phyloP scores from a whole-genome alignment of 2,329 filamentous ascomycete species.

The Colletotrichum sp. region DNA sequence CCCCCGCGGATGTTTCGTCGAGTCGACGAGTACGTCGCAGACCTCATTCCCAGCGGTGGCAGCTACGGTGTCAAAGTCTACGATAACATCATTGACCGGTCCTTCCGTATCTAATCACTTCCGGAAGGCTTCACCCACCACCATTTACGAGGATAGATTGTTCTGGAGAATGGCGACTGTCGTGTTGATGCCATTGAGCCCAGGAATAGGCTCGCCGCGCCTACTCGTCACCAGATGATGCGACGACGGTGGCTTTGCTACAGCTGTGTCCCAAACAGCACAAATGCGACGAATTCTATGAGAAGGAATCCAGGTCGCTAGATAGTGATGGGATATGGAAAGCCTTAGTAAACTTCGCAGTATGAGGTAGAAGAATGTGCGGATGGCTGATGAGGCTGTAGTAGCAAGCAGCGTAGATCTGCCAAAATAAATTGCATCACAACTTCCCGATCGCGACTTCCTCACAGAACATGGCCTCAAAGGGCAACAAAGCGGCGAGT shows the following conservation, averaged over 20 bases:
- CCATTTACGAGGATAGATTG: conserved; percentile 55
- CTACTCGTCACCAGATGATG: not conserved
- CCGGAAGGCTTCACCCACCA: conserved; percentile 36
- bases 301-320: not conserved
- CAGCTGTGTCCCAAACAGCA: not conserved
- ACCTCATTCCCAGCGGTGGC: conserved; percentile 53
- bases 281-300: not conserved
- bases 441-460: not conserved
- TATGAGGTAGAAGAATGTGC: not conserved
- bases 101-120: conserved; percentile 36
- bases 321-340: not conserved
- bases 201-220: not conserved
- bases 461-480: not conserved
- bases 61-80: conserved; percentile 57
- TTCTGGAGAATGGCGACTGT: not conserved
- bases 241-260: not conserved
- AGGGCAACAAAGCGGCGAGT: accelerated
- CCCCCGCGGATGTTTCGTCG: not conserved
- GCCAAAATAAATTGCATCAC: not conserved
- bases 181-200: not conserved
- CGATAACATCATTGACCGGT: conserved; percentile 30
- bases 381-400: not conserved
- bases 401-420: not conserved
- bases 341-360: not conserved
- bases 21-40: conserved; percentile 37